Base-by-base conservation (phyloP, 2,329 filamentous ascomycete genomes). In the Colletotrichum cereale region DNA sequence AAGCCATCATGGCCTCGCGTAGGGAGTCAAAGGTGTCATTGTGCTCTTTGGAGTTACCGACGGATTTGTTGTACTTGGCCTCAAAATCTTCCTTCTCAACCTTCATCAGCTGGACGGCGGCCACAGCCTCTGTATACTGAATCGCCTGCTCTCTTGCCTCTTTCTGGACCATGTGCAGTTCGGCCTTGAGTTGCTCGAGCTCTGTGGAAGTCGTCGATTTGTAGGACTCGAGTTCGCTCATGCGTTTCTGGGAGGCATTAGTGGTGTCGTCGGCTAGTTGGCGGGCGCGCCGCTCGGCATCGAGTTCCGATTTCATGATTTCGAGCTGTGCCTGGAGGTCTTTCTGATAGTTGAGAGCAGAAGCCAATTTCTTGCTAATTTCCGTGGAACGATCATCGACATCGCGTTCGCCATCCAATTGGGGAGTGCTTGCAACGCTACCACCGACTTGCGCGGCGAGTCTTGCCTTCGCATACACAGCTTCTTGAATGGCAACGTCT, bases 401-500 rank as follows among this genome's bases (percentile, higher is more conserved):
- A 62, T 93, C 92, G 47, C 90, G 86, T 61, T 89, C 88, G 18
- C 80, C 86, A 56, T 90, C 90, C 3, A 89, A 80, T 77, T 90
- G 86, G 67, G 92, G 83, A 50, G 89, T 87, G 77, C 86, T 87
- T 52, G 85, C 85, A 62, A 90, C 87, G 75, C 92, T 94, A 66
- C 90, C 87, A 47, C 88, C 91, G 4, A 81, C 77, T 74, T 95
- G 92, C 10, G 95, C 95, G 38, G 95, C 95, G 62, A 98, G 85
- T 79, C 94, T 98, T 3, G 97, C 95, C 79, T 97, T 97, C 42
- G 95, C 94, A 81, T 98, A 98, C 0, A 96, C 93, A 1, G 96
- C 96, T 83, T 99, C 97, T 76, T 92, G 93, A 65, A 99, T 91
- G n/a, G 96, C 96, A 50, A 92, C 91, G 81, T 99, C 96, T 62